Conservation (phyloP, 192 early-diverging fungal genomes). For the Coemansia asiatica region DNA sequence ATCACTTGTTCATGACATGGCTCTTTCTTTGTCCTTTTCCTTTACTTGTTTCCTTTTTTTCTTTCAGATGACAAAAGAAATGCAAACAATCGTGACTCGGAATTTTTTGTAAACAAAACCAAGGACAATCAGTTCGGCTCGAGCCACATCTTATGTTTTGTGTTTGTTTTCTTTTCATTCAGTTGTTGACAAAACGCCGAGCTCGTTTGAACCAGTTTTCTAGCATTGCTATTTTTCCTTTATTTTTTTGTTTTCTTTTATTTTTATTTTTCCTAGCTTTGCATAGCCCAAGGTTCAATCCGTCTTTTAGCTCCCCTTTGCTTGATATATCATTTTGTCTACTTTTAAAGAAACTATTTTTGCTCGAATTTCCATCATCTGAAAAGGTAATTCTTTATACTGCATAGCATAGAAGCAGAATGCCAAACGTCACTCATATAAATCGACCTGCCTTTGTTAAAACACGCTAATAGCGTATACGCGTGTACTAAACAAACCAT, state of each 20-base stretch:
- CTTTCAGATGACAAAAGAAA: not conserved
- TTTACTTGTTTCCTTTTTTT: not conserved
- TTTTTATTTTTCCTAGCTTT: not conserved
- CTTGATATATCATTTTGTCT: not conserved
- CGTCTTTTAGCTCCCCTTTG: not conserved
- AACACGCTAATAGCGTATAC: too few relatives aligned
- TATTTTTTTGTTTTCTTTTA: not conserved
- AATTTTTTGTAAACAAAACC: not conserved
- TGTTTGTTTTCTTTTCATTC: not conserved
- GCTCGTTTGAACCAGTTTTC: not conserved
- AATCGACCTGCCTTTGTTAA: too few relatives aligned
- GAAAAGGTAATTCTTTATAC: slow-evolving; percentile 1
- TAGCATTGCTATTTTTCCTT: not conserved
- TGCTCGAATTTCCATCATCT: slow-evolving; percentile 9
- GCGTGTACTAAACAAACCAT: too few relatives aligned
- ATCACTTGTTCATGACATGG: too few relatives aligned
- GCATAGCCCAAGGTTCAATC: not conserved
- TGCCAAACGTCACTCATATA: not conserved
- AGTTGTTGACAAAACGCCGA: not conserved
- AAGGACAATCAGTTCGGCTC: slow-evolving; percentile 3
- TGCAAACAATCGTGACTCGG: not conserved
- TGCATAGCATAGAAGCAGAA: not conserved
- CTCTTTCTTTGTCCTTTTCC: too few relatives aligned
- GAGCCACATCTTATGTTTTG: slow-evolving; percentile 1
- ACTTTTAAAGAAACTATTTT: not conserved